Evolutionary conservation across 192 early-diverging fungal species (phyloP), one percentile per base, ranked within the genome.

Genomic region (Podila epicladia): DNA sequence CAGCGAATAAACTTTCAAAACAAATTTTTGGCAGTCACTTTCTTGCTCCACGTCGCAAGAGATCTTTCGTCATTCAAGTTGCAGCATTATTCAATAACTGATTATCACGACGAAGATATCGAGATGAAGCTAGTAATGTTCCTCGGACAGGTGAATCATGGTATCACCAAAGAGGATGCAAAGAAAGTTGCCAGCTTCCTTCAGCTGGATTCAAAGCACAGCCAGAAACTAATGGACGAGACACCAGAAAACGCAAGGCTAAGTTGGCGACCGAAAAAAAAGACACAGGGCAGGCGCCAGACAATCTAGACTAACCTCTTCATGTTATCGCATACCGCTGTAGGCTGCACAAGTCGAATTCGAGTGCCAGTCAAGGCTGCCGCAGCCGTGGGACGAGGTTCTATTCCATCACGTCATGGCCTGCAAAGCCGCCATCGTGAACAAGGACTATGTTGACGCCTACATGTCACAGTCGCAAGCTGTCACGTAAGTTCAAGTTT

Each of bases 351-450:
- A 79, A 24, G 49, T 83, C 17, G 74, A 77, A 35, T 51, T 35
- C 4, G 49, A 58, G 9, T 74, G 67, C 32, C 28, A 37, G 22
- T 71, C 64, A 5, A 67, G 74, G 64, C 64, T 87, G 2, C 63
- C 28, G 2, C 26, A 60, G 9, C 87, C 84, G 38, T 91, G 88
- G 88, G 74, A 78, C 33, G 88, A 91, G 7, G 69, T 89, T 1
- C 68, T 83, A 3, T 33, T 72, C 17, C 53, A 68, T 1, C 86
- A 90, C 70, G 41, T 88, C 3, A 77, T 73, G 58, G 85, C 83
- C 5, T 60, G 83, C 31, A 51, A 69, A 35, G 65, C 50, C 4
- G 48, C 13, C 13, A 15, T 75, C 17, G 31, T 75, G 11, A 62
- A 68, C 50, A 73, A 62, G 2, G 77, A 86, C 51, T 85, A 65